A percentile compares a stretch with the other conserved stretches of the same genome.
Conservation (phyloP, 176 grass and related monocot species). For the Triticum timopheevii region DNA sequence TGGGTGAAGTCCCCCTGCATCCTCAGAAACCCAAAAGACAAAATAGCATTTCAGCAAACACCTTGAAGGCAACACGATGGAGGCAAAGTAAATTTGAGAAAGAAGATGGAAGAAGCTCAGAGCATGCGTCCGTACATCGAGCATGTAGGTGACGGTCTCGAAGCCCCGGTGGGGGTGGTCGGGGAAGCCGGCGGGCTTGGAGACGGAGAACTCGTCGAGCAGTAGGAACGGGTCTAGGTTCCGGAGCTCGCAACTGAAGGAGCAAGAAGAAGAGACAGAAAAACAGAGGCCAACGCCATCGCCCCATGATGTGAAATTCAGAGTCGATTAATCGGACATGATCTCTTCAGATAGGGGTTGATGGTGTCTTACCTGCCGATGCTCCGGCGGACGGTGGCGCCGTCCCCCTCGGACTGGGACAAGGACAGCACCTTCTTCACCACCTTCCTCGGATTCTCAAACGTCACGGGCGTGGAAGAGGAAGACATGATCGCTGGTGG, state of each 20-base stretch:
- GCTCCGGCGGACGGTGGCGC: neutral
- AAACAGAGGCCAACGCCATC: neutral
- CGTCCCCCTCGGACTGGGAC: neutral
- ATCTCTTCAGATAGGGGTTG: neutral
- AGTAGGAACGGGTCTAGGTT: conserved; percentile 80
- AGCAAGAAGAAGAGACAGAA: neutral
- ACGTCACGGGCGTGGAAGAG: neutral
- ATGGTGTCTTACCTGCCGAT: conserved; percentile 57
- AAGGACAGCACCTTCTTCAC: conserved; percentile 44
- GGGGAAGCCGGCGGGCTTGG: conserved; percentile 71
- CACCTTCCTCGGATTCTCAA: conserved; percentile 59
- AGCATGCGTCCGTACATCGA: conserved; percentile 16
- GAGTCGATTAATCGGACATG: neutral
- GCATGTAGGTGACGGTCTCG: conserved; percentile 91
- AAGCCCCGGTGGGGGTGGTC: conserved; percentile 88
- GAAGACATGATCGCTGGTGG: too few species aligned
- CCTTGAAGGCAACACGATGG: neutral
- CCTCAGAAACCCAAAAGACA: neutral
- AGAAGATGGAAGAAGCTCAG: neutral
- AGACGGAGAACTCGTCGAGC: conserved; percentile 77
- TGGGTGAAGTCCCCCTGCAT: conserved; percentile 78
- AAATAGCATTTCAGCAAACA: conserved; percentile 34
- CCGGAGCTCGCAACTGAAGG: conserved; percentile 53
- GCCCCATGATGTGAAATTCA: neutral
- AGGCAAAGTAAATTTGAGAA: too few species aligned